phyloP scores from a whole-genome alignment of 257 asterid species.

The Voacanga thouarsii region DNA sequence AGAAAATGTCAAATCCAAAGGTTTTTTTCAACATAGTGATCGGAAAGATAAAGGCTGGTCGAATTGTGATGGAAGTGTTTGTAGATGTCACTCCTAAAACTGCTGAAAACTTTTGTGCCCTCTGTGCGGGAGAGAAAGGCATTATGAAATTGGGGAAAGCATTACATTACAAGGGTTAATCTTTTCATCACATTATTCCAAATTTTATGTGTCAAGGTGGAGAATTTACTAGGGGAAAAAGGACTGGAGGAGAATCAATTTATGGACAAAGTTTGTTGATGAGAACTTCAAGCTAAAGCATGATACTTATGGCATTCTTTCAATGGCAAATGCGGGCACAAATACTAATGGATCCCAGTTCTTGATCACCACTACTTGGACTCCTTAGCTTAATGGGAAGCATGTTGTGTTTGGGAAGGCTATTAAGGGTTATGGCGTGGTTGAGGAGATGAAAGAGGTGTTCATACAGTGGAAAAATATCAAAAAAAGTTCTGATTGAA shows the following conservation, averaged over 20 bases:
- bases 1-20: slow-evolving; percentile 60
- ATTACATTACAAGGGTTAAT: slow-evolving; percentile 70
- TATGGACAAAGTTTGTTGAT: no score
- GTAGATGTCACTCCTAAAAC: slow-evolving; percentile 60
- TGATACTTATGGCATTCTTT: no score
- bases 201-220: slow-evolving; percentile 76
- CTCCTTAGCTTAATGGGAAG: slow-evolving; percentile 69
- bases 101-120: slow-evolving; percentile 69
- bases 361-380: slow-evolving; percentile 52
- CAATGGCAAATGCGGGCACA: no score
- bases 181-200: slow-evolving; percentile 67
- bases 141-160: slow-evolving; percentile 54
- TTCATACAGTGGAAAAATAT: slow-evolving; percentile 37
- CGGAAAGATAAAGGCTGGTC: slow-evolving; percentile 55
- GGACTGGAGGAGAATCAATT: no score
- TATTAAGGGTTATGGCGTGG: slow-evolving; percentile 58
- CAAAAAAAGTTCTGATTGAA: no score
- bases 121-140: slow-evolving; percentile 76
- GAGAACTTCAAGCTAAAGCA: no score
- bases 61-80: slow-evolving; percentile 67
- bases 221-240: no score
- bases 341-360: slow-evolving; percentile 75
- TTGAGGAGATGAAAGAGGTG: slow-evolving; percentile 54
- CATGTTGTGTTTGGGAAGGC: slow-evolving; percentile 82
- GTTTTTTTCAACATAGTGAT: slow-evolving; percentile 74